Conservation (phyloP, 495 filamentous ascomycete species). For the Tuber calosporum region DNA sequence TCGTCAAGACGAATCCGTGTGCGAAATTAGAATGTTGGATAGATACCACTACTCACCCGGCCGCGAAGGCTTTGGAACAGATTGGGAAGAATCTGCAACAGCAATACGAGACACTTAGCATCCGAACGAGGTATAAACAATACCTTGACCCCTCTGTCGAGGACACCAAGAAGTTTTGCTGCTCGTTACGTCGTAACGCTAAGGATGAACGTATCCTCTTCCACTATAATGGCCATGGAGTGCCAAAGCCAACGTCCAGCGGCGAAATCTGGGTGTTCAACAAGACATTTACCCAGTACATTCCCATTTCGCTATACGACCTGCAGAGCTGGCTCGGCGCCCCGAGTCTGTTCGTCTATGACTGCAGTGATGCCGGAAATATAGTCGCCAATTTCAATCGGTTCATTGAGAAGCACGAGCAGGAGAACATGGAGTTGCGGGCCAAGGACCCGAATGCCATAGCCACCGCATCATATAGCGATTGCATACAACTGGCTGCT, state of each 20-base stretch:
- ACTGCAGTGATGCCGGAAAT: constrained; percentile 91
- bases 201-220: constrained; percentile 93
- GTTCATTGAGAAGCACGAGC: constrained; percentile 88
- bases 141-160: constrained; percentile 93
- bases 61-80: constrained; percentile 78
- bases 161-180: constrained; percentile 91
- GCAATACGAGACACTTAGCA: constrained; percentile 90
- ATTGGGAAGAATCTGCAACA: constrained; percentile 92
- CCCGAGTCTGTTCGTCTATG: constrained; percentile 93
- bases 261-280: constrained; percentile 99
- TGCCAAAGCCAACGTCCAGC: constrained; percentile 91
- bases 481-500: constrained; percentile 88
- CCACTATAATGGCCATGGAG: constrained; percentile 97
- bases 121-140: constrained; percentile 92
- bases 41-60: constrained; percentile 72
- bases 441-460: constrained; percentile 67
- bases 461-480: constrained; percentile 56
- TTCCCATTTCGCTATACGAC: constrained; percentile 92
- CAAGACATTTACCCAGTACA: constrained; percentile 97
- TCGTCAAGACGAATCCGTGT: constrained; percentile 80
- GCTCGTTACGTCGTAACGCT: constrained; percentile 77
- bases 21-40: constrained; percentile 96
- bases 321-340: constrained; percentile 93
- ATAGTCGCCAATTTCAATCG: constrained; percentile 91
- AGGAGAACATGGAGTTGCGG: constrained; percentile 66